A percentile compares a stretch with the other conserved stretches of the same genome.
Conservation (phyloP, 345 rosid species). For the Brassica rapa region DNA sequence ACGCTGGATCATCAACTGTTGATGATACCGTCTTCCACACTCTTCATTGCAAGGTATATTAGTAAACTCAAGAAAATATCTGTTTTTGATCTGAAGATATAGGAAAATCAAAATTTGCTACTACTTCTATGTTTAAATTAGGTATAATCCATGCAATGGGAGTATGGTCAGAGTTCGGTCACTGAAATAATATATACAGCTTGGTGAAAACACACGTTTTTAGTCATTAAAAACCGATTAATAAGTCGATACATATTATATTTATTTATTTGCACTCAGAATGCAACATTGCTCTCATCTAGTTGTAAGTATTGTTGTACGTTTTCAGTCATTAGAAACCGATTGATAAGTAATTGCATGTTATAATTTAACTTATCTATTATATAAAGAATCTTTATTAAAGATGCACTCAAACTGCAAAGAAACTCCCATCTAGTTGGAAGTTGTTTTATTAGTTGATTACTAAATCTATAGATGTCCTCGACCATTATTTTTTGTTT, state of each 20-base stretch:
- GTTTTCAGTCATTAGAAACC: not conserved
- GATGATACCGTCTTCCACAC: conserved; percentile 38
- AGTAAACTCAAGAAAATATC: not conserved
- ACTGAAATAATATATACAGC: not conserved
- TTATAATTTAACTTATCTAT: not conserved
- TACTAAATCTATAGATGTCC: not conserved
- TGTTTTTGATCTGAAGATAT: not conserved
- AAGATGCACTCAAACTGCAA: conserved; percentile 15
- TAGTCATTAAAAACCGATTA: not conserved
- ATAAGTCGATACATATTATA: not conserved
- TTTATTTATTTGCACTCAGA: not conserved
- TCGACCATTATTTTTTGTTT: not conserved
- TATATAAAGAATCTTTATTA: not conserved
- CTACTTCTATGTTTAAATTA: not conserved
- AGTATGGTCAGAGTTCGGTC: not conserved
- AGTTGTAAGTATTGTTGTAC: not conserved
- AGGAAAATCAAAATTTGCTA: conserved; percentile 1
- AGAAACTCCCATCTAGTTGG: not conserved
- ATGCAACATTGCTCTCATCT: conserved; percentile 3
- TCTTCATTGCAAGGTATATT: conserved; percentile 41
- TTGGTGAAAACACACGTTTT: not conserved
- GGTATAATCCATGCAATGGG: not conserved
- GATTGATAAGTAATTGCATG: not conserved
- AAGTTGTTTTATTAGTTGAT: not conserved
- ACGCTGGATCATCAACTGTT: conserved; percentile 38